These are phyloP conservation scores for Globisporangium nagaii DNA, from an alignment of 352 stramenopile genomes.

Conservation along the genomic window DNA sequence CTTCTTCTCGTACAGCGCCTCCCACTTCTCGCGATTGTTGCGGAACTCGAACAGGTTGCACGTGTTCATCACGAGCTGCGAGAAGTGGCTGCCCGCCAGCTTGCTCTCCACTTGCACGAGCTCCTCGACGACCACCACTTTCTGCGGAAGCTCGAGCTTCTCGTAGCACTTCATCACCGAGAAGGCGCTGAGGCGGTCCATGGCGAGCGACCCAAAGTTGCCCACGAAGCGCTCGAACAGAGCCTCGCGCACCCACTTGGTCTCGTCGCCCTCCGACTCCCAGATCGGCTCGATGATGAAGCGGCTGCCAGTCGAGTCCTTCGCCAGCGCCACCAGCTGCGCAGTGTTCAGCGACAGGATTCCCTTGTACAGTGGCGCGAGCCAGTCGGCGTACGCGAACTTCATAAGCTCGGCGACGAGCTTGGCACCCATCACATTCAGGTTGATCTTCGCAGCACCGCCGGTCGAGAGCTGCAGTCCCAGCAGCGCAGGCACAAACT, in stretches of 20 bases:
- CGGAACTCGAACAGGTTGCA: slow-evolving; percentile 79
- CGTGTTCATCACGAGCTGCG: slow-evolving; percentile 76
- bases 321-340: slow-evolving; percentile 67
- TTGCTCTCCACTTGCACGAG: slow-evolving; percentile 65
- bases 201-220: slow-evolving; percentile 59
- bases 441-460: slow-evolving; percentile 45
- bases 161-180: slow-evolving; percentile 84
- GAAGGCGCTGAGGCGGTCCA: slow-evolving; percentile 73
- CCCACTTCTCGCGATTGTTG: slow-evolving; percentile 74
- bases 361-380: slow-evolving; percentile 49
- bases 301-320: slow-evolving; percentile 74
- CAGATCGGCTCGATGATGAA: slow-evolving; percentile 77
- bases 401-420: slow-evolving; percentile 68
- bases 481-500: slow-evolving; percentile 62
- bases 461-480: slow-evolving; percentile 59
- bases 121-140: slow-evolving; percentile 66
- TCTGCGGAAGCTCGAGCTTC: slow-evolving; percentile 45
- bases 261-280: slow-evolving; percentile 51
- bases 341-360: slow-evolving; percentile 60
- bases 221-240: slow-evolving; percentile 69
- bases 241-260: slow-evolving; percentile 52
- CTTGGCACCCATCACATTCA: slow-evolving; percentile 77
- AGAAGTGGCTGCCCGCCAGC: slow-evolving; percentile 73
- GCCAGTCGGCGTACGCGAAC: slow-evolving; percentile 44
- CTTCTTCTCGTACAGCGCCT: slow-evolving; percentile 70